A percentile compares a stretch with the other conserved stretches of the same genome.
These are phyloP conservation scores for Septoria petroselini DNA, from an alignment of 2,329 filamentous ascomycete species.

Conservation along the genomic window DNA sequence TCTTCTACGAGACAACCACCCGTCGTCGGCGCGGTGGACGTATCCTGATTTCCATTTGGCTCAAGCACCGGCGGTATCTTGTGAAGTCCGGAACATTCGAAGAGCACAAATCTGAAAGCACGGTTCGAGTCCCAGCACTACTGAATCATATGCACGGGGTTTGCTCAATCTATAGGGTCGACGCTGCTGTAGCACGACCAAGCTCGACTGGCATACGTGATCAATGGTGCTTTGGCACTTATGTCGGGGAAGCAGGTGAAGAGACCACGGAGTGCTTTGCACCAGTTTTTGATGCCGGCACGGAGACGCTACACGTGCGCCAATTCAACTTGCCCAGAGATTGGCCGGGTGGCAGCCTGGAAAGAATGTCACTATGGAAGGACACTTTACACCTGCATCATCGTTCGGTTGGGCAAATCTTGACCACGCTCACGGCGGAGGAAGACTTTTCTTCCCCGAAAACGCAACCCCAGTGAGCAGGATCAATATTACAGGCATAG, in stretches of 20 bases:
- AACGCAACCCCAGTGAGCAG: neutral
- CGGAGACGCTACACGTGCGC: neutral
- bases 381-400: neutral
- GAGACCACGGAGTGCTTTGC: neutral
- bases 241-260: neutral
- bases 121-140: neutral
- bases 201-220: neutral
- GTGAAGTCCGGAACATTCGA: neutral
- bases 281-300: neutral
- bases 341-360: neutral
- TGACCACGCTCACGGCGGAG: neutral
- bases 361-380: neutral
- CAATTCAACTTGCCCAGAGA: neutral
- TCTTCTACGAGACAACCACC: neutral
- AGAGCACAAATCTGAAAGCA: neutral
- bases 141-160: neutral
- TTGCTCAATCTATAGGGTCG: no score
- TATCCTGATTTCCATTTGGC: neutral
- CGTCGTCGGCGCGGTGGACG: neutral
- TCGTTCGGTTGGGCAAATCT: neutral
- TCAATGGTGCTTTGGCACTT: neutral
- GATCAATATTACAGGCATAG: no score
- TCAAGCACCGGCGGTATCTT: constrained; percentile 4
- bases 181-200: neutral
- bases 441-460: neutral